Evolutionary conservation across 352 stramenopile species (phyloP), one percentile per base, ranked within the genome.

Genomic region (Globisporangium nodosum): DNA sequence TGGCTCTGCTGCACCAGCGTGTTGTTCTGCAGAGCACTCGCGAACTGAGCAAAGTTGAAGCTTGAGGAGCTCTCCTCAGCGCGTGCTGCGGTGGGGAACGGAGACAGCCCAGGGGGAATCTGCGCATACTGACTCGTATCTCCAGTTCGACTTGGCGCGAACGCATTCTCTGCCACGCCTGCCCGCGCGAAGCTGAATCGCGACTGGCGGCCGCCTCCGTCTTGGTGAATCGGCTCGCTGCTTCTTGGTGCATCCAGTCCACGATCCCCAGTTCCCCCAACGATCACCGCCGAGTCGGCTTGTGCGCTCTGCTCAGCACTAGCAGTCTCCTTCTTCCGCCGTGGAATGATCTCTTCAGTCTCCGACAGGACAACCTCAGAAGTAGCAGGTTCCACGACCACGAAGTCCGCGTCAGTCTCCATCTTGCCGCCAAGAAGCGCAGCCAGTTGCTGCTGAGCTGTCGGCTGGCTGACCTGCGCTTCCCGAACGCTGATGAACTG

Each of bases 131-230:
- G 37, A 15, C 13, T 43, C 3, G 3, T 13, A 3, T 43, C 13
- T 6, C 37, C 37, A 18, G 37, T 51, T 63, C 53, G 43, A 42
- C 13, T 61, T 30, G 30, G 49, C 4, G 37, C 37, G 18, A 43
- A 18, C 43, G 18, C 18, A 8, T 12, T 16, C 45, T 49, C 45
- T 11, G 45, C 3, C 18, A 16, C 50, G 21, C 43, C 54, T 15
- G 60, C 49, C 27, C 74, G 69, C 21, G 78, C 78, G 63, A 88
- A 88, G 21, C 70, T 77, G 61, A 88, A 88, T 21, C 78, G 78
- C 6, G 78, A 85, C 49, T 79, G 61, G 31, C 58, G 58, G 9
- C 58, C 50, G 6, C 45, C 24, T 27, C 24, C 27, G 12, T 9
- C 51, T 12, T 58, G 58, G 39, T 30, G 43, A n/a, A 21, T 49